These are phyloP conservation scores for Coniochaeta sp. DNA, from an alignment of 2,329 filamentous ascomycete species.

Conservation along the genomic window DNA sequence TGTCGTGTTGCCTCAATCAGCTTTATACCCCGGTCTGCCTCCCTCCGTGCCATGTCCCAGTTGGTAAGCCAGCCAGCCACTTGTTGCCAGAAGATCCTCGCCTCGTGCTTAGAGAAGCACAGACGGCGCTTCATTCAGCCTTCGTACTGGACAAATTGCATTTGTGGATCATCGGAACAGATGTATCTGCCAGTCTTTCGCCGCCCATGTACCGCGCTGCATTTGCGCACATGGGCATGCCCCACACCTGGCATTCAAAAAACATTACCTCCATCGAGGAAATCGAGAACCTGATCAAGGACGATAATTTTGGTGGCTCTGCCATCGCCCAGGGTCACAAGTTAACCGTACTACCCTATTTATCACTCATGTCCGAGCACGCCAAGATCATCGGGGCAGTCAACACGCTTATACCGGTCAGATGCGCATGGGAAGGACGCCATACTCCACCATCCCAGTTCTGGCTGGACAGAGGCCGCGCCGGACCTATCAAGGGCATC, in stretches of 20 bases:
- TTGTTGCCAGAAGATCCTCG: not conserved
- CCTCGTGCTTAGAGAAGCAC: not conserved
- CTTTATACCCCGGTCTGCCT: not conserved
- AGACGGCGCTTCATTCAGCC: not conserved
- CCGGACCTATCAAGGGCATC: slow-evolving; percentile 46
- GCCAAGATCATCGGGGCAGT: slow-evolving; percentile 55
- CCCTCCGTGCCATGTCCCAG: not conserved
- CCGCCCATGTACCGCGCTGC: not conserved
- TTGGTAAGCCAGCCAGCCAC: not conserved
- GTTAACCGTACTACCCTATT: not conserved
- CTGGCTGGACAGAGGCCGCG: slow-evolving; percentile 35
- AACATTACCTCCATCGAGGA: not conserved
- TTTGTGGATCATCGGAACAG: not conserved
- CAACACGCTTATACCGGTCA: slow-evolving; percentile 53
- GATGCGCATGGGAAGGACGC: slow-evolving; percentile 34
- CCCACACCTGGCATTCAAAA: not conserved
- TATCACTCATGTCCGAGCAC: slow-evolving; percentile 22
- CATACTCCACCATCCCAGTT: slow-evolving; percentile 19
- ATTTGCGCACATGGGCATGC: not conserved
- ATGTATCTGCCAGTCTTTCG: not conserved
- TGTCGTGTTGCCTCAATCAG: not conserved
- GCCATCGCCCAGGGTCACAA: not conserved
- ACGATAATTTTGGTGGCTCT: not conserved
- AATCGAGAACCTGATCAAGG: not conserved
- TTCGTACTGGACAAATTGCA: not conserved